Evolutionary conservation across 2,329 filamentous ascomycete genomes (phyloP).

Genomic region (Nemania bipapillata): DNA sequence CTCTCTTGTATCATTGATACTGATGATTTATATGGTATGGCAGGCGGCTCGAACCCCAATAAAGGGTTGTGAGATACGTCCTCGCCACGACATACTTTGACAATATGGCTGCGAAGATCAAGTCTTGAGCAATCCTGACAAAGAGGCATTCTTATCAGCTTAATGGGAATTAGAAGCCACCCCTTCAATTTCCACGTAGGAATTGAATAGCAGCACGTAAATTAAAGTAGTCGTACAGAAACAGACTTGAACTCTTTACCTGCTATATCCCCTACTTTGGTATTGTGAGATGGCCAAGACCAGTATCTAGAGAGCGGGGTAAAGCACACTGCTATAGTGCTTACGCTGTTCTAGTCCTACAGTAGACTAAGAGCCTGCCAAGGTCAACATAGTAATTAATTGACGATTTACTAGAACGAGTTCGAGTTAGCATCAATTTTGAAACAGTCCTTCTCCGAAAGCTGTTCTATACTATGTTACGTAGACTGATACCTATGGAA

Average conservation of each 20-base stretch:
- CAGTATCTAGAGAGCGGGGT: neutral
- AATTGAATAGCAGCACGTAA: neutral
- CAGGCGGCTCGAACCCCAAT: neutral
- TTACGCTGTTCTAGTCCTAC: no score
- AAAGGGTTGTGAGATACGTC: neutral
- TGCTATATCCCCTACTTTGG: neutral
- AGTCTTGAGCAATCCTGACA: constrained; percentile 1
- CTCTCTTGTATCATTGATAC: neutral
- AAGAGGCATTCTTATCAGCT: neutral
- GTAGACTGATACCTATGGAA: no score
- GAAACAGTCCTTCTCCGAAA: no score
- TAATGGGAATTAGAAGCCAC: neutral
- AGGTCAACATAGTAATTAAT: no score
- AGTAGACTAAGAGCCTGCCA: no score
- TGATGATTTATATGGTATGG: constrained; percentile 3
- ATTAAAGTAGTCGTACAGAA: neutral
- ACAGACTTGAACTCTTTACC: neutral
- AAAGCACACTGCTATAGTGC: neutral
- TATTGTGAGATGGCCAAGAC: no score
- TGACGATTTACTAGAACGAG: no score
- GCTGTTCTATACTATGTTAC: no score
- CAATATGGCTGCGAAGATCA: neutral
- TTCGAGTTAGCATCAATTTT: no score
- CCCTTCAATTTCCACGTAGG: neutral
- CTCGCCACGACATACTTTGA: neutral